phyloP scores from a whole-genome alignment of 768 basidiomycete genomes.

The Lentinula sp. region DNA sequence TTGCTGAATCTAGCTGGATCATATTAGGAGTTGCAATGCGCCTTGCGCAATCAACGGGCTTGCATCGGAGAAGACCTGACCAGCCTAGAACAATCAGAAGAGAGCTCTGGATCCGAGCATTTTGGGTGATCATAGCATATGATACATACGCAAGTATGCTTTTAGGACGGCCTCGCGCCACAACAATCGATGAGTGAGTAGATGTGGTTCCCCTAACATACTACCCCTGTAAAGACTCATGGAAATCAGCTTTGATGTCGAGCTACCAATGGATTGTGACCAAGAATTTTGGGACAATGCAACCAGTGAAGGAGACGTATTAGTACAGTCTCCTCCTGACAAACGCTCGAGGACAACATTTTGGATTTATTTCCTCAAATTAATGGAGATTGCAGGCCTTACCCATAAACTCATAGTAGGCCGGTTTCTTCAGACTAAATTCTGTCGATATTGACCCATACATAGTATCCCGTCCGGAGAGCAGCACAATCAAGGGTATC shows the following conservation, averaged over 20 bases:
- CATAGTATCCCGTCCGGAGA: conserved; percentile 1
- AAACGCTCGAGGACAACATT: conserved; percentile 9
- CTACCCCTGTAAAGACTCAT: conserved; percentile 15
- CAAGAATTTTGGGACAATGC: conserved; percentile 51
- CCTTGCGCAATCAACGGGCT: conserved; percentile 37
- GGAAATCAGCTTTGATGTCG: conserved; percentile 44
- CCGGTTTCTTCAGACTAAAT: not conserved
- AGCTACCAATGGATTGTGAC: conserved; percentile 48
- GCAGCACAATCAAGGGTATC: not conserved
- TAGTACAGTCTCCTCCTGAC: conserved; percentile 38
- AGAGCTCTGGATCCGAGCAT: conserved; percentile 73
- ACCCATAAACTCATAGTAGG: conserved; percentile 43
- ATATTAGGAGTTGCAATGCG: conserved; percentile 64
- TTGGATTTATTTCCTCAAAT: conserved; percentile 35
- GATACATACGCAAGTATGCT: conserved; percentile 20
- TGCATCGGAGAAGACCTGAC: not conserved
- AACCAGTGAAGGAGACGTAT: conserved; percentile 30
- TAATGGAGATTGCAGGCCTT: conserved; percentile 42
- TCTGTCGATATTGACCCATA: not conserved
- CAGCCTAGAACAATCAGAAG: conserved; percentile 12
- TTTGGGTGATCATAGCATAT: conserved; percentile 36
- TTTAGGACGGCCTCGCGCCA: conserved; percentile 39
- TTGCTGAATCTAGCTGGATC: conserved; percentile 55
- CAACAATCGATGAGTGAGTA: not conserved
- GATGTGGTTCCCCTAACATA: not conserved